Evolutionary conservation across 228 moss, liverwort and hornwort species (phyloP), one percentile per base, ranked within the genome.

Genomic region (Sphagnum fallax): DNA sequence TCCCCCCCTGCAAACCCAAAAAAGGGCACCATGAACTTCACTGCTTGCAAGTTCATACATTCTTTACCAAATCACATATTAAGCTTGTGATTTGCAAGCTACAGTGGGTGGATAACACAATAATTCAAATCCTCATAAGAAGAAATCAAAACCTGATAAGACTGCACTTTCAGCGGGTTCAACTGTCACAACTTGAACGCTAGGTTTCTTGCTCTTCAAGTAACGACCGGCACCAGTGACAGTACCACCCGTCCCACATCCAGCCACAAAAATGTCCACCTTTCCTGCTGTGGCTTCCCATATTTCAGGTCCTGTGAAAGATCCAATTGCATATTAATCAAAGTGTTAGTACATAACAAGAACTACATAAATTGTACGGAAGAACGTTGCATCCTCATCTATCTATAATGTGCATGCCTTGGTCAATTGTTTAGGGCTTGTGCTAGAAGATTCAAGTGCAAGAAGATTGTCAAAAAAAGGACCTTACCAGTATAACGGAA

Each of bases 141-240:
- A 32, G 32, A 32, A 32, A 32, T 32, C 32, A 32, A 32, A 32
- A 84, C 89, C 93, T 89, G 91, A 91, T 7, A 96, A 76, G 47
- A 91, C 51, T 70, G 92, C 78, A 69, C 93, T 96, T 81, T 96
- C 96, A 5, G 65, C 66, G 52, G 96, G 93, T 70, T 96, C 96
- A 9, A 84, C 83, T 52, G 75, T 87, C 61, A 96, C 74, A 9
- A 96, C 49, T 71, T 88, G 74, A 47, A 92, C 60, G 0, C 50
- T 58, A 5, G 79, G 75, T 67, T 88, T 92, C 69, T 78, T 72
- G 71, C 73, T 79, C 76, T 82, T 86, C 4, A 92, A 88, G 75
- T 91, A 96, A 49, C 82, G 84, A 32, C 92, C 91, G 13, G 65
- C 0, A 69, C 96, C 96, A 5, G 86, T 68, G 18, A 89, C 65